A percentile compares a stretch with the other conserved stretches of the same genome.
Conservation (phyloP, 1,284 basidiomycete genomes). For the Irpex sp. region DNA sequence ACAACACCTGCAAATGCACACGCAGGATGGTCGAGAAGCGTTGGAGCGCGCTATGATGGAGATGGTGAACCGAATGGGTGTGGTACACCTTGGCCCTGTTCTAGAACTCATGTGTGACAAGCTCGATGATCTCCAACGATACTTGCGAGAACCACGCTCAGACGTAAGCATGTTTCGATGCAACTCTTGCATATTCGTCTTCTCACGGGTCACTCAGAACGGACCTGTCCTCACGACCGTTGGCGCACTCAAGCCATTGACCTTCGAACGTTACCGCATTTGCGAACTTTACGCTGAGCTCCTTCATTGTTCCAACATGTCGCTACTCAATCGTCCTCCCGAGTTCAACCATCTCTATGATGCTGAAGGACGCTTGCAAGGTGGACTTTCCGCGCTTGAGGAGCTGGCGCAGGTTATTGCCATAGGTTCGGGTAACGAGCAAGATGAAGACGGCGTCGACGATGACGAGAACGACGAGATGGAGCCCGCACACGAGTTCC, state of each 20-base stretch:
- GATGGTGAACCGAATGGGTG: slow-evolving; percentile 87
- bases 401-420: slow-evolving; percentile 80
- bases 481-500: slow-evolving; percentile 70
- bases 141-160: slow-evolving; percentile 73
- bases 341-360: slow-evolving; percentile 70
- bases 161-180: slow-evolving; percentile 47
- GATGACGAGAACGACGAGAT: slow-evolving; percentile 61
- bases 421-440: slow-evolving; percentile 51
- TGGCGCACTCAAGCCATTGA: slow-evolving; percentile 75
- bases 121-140: slow-evolving; percentile 70
- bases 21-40: slow-evolving; percentile 61
- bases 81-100: slow-evolving; percentile 89
- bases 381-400: slow-evolving; percentile 78
- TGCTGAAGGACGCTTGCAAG: slow-evolving; percentile 73
- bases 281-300: slow-evolving; percentile 97
- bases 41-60: slow-evolving; percentile 84
- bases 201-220: slow-evolving; percentile 35
- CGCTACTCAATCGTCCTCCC: slow-evolving; percentile 80
- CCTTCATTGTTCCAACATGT: slow-evolving; percentile 98
- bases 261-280: slow-evolving; percentile 95
- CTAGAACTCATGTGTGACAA: slow-evolving; percentile 76
- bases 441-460: slow-evolving; percentile 51
- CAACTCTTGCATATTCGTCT: slow-evolving; percentile 8
- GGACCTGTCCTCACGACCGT: slow-evolving; percentile 70
- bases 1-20: slow-evolving; percentile 45